A percentile compares a stretch with the other conserved stretches of the same genome.
Conservation (phyloP, 2,329 filamentous ascomycete species). For the Paramyrothecium roridum region DNA sequence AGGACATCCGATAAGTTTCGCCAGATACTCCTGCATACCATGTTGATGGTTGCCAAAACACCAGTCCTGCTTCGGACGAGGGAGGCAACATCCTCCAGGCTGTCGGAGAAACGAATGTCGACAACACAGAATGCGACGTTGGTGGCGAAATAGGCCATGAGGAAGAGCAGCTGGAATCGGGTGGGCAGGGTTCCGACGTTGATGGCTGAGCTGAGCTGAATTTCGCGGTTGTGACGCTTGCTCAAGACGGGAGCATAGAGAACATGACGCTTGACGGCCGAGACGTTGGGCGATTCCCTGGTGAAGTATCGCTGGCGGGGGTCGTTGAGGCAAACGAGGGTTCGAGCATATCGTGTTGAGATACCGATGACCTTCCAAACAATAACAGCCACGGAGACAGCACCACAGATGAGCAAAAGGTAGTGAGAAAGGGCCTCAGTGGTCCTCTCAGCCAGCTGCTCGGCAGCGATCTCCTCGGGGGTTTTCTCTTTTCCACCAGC, state of each 20-base stretch:
- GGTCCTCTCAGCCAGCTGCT: conserved; percentile 6
- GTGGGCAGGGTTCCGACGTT: conserved; percentile 60
- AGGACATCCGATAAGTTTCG: neutral
- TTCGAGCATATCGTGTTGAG: conserved; percentile 66
- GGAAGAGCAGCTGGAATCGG: conserved; percentile 55
- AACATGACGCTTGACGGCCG: conserved; percentile 72
- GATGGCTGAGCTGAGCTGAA: conserved; percentile 54
- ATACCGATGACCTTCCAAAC: conserved; percentile 63
- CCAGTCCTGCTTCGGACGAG: conserved; percentile 67
- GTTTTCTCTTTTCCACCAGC: conserved; percentile 14
- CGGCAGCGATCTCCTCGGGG: conserved; percentile 7
- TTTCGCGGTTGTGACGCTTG: conserved; percentile 63
- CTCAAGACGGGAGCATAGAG: conserved; percentile 63
- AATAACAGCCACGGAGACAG: conserved; percentile 60
- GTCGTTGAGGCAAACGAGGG: conserved; percentile 72
- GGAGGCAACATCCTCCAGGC: conserved; percentile 38
- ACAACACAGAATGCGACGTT: conserved; percentile 66
- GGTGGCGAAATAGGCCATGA: conserved; percentile 52
- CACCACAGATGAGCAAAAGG: conserved; percentile 61
- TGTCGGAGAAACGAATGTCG: conserved; percentile 56
- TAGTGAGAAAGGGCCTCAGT: conserved; percentile 57
- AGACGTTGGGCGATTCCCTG: conserved; percentile 45
- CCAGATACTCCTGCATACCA: conserved; percentile 42
- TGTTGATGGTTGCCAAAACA: conserved; percentile 69
- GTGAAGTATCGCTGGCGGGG: conserved; percentile 79